Conservation (phyloP, 768 basidiomycete genomes). For the Collybiopsis confluens region DNA sequence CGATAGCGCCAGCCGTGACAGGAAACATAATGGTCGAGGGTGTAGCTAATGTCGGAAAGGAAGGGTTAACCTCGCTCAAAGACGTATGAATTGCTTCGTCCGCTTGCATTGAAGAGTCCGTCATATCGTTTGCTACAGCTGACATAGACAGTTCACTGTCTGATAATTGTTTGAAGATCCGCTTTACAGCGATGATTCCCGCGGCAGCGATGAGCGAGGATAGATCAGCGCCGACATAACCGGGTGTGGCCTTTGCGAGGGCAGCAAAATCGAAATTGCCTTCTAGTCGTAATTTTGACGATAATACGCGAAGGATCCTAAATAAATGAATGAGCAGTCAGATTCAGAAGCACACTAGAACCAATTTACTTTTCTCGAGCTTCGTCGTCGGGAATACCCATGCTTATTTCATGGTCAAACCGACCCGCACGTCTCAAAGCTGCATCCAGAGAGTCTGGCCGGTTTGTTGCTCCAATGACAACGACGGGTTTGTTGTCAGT, state of each 20-base stretch:
- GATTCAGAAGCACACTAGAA: no score
- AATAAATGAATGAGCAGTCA: no score
- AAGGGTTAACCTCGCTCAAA: no score
- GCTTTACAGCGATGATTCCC: conserved; percentile 93
- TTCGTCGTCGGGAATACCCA: conserved; percentile 93
- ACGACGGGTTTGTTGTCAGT: conserved; percentile 89
- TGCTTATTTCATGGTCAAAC: conserved; percentile 96
- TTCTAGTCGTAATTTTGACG: conserved; percentile 75
- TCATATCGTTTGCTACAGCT: conserved; percentile 26
- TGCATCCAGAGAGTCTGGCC: conserved; percentile 91
- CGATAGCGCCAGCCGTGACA: conserved; percentile 66
- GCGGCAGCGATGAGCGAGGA: conserved; percentile 89
- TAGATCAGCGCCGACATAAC: conserved; percentile 95
- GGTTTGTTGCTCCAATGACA: conserved; percentile 94
- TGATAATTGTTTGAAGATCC: conserved; percentile 82
- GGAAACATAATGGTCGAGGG: no score
- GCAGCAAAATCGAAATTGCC: conserved; percentile 84
- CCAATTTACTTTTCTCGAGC: conserved; percentile 80
- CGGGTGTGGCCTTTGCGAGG: conserved; percentile 91
- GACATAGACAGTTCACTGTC: conserved; percentile 61
- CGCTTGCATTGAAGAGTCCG: conserved; percentile 40
- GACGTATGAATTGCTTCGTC: conserved; percentile 26
- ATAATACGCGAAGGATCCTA: conserved; percentile 87
- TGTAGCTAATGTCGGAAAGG: no score
- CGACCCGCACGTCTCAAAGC: conserved; percentile 90